Evolutionary conservation across 2,329 filamentous ascomycete species (phyloP).

Genomic region (Trichoderma sp.): DNA sequence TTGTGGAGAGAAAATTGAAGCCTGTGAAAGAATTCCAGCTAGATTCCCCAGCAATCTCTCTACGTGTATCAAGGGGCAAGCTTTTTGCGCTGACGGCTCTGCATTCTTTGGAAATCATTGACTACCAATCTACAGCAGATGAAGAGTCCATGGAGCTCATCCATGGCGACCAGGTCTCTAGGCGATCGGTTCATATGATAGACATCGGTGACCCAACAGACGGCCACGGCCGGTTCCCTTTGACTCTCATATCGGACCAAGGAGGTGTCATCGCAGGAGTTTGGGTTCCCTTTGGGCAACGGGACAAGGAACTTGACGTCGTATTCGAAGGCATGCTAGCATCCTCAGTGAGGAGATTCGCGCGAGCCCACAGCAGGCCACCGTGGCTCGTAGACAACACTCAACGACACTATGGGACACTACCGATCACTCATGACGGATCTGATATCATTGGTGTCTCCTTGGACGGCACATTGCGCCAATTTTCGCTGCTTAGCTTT

Average conservation of each 20-base stretch:
- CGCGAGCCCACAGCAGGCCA: conserved; percentile 51
- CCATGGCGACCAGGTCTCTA: conserved; percentile 46
- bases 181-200: conserved; percentile 46
- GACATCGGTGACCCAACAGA: conserved; percentile 39
- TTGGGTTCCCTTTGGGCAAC: conserved; percentile 46
- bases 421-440: conserved; percentile 43
- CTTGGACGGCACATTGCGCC: conserved; percentile 66
- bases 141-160: conserved; percentile 38
- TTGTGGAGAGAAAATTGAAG: conserved; percentile 49
- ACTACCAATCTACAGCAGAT: conserved; percentile 39
- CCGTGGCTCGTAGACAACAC: conserved; percentile 43
- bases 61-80: conserved; percentile 47
- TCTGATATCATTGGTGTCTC: conserved; percentile 61
- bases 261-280: conserved; percentile 47
- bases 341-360: conserved; percentile 55
- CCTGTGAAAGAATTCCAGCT: conserved; percentile 46
- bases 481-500: conserved; percentile 64
- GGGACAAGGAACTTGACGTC: conserved; percentile 41
- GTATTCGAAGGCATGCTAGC: conserved; percentile 58
- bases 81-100: conserved; percentile 50
- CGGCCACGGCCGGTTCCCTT: conserved; percentile 32
- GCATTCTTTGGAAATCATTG: conserved; percentile 57
- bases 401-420: conserved; percentile 40
- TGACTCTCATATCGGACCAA: conserved; percentile 50
- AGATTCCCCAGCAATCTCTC: conserved; percentile 50